Evolutionary conservation across 805 yeast genomes (phyloP).

Genomic region (Lipomyces spencermartinsiae): DNA sequence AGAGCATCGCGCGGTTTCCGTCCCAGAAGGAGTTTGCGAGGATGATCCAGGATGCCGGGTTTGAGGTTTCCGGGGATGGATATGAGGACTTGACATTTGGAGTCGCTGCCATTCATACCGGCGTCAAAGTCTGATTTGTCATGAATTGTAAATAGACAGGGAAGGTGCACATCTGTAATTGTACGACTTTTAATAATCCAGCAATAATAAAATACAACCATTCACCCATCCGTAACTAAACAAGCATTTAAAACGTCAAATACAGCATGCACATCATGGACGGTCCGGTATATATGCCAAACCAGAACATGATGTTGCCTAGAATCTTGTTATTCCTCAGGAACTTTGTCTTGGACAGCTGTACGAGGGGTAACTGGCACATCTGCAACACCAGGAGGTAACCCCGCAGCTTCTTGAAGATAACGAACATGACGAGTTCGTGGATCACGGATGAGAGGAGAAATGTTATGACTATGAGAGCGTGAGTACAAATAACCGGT

Average conservation of each 20-base stretch:
- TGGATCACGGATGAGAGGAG: slow-evolving; percentile 82
- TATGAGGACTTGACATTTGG: slow-evolving; percentile 95
- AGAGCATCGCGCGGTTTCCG: slow-evolving; percentile 91
- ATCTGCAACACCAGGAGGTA: slow-evolving; percentile 82
- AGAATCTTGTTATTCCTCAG: slow-evolving; percentile 62
- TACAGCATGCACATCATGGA: slow-evolving; percentile 85
- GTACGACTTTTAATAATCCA: not conserved
- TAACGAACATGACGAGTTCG: slow-evolving; percentile 89
- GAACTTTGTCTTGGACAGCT: slow-evolving; percentile 63
- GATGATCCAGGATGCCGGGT: slow-evolving; percentile 96
- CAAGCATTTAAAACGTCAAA: slow-evolving; percentile 61
- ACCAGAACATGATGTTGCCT: slow-evolving; percentile 88
- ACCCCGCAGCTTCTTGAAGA: slow-evolving; percentile 80
- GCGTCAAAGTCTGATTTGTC: slow-evolving; percentile 61
- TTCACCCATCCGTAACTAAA: not conserved
- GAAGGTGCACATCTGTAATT: not conserved
- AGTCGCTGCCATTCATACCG: slow-evolving; percentile 93
- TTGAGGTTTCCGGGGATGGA: slow-evolving; percentile 86
- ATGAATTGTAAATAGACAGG: not conserved
- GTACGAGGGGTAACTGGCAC: slow-evolving; percentile 83
- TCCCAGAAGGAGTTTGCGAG: slow-evolving; percentile 85
- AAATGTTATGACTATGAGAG: slow-evolving; percentile 56
- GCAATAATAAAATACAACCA: not conserved
- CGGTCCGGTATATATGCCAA: slow-evolving; percentile 90
- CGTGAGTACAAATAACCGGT: not conserved